Conservation (phyloP, 2,329 filamentous ascomycete species). For the Hypoxylon rubiginosum region DNA sequence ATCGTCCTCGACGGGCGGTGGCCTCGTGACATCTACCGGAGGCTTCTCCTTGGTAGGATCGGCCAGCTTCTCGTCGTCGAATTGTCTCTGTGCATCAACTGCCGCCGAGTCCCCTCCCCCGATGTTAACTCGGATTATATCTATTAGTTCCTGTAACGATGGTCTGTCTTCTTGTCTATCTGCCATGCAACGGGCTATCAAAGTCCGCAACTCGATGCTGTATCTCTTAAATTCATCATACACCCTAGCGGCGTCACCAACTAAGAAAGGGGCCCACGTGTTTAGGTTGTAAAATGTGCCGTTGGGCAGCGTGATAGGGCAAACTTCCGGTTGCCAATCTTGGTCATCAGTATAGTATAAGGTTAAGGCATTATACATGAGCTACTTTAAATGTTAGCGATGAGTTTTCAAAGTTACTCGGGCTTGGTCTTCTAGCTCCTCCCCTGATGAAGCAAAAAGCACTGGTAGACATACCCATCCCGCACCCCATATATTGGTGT, state of each 20-base stretch:
- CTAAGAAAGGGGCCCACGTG: constrained; percentile 36
- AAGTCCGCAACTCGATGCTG: constrained; percentile 19
- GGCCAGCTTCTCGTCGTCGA: background rate
- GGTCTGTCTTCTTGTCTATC: constrained; percentile 27
- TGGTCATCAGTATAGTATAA: constrained; percentile 27
- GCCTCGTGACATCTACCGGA: constrained; percentile 18
- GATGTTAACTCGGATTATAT: constrained; percentile 20
- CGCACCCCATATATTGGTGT: constrained; percentile 37
- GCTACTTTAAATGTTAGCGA: constrained; percentile 21
- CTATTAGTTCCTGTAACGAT: constrained; percentile 22
- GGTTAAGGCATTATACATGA: constrained; percentile 35
- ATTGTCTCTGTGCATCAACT: constrained; percentile 1
- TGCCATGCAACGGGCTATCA: constrained; percentile 40
- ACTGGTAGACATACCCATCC: constrained; percentile 25
- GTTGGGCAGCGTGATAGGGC: constrained; percentile 26
- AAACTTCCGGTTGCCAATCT: constrained; percentile 30
- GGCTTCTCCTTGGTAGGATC: constrained; percentile 11
- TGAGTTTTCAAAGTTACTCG: background rate
- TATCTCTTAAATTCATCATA: constrained; percentile 23
- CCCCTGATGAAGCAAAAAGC: background rate
- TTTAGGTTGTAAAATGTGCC: constrained; percentile 17
- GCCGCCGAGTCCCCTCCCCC: constrained; percentile 16
- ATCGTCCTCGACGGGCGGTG: constrained; percentile 25
- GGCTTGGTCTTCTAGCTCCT: background rate
- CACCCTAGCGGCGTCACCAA: constrained; percentile 11